Base-by-base conservation (phyloP, 2,329 filamentous ascomycete species). In the Westerdykella sp. region DNA sequence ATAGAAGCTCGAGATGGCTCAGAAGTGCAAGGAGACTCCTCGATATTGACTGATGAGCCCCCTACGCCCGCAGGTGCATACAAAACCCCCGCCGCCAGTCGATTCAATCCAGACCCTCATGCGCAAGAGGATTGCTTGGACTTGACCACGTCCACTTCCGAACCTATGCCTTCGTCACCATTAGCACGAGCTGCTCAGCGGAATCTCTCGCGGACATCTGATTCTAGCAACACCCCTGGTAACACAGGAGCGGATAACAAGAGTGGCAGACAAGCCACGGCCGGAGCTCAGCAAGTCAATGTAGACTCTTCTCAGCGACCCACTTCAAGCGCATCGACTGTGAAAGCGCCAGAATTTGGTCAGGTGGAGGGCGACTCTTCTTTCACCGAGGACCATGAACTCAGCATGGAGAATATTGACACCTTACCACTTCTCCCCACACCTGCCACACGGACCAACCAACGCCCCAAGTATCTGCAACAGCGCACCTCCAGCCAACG, bases 401-500 rank as follows among this genome's bases (percentile, higher is more conserved):
- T 55, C 10, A 63, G 59, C 40, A 45, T 59, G 40, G 63, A 65
- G 25, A 57, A 52, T 41, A 48, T 52, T 35, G 43, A 47, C 18
- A 48, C 57, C 13, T 38, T 49, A 9, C 51, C 56, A 21, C 34
- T 51, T 3, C 45, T 47, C 14, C 50, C 58, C 6, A 44, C 63
- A 13, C 57, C 50, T 12, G 48, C 55, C 7, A 52, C 56, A 12
- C 7, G n/a, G 32, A 54, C 51, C 22, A 56, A 62, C 41, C 73
- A 69, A 51, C 69, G 78, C 42, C 79, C 79, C 6, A 76, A 73
- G 50, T 80, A 76, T 55, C 55, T 81, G 22, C 73, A 70, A 14
- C 75, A 72, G 51, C 74, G 79, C 16, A 72, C 78, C 54, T 74
- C 74, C 2, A 76, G 76, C 45, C 72, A 80, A 54, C 73, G 77